Base-by-base conservation (phyloP, 768 basidiomycete species). In the Gymnopilus junonius region DNA sequence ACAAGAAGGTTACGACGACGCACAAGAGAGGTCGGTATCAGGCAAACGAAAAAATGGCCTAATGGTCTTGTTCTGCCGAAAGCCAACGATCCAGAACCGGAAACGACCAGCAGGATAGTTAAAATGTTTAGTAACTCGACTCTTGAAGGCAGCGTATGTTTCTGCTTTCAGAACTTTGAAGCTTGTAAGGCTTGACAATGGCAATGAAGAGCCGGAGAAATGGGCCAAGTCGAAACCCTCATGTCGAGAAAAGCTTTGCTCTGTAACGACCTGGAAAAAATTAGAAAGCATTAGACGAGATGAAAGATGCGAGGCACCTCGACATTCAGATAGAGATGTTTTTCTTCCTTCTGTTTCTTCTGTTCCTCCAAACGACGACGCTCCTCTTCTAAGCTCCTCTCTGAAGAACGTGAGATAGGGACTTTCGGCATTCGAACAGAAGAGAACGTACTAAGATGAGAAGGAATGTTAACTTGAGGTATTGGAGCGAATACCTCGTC, bases 401-500 rank as follows among this genome's bases (percentile, higher is more conserved):
- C 40, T 42, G 8, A 20, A 42, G 6, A 42, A 2, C 21, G 40
- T 42, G 8, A 42, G 40, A 42, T n/a, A 8, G 7, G 21, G 15
- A 20, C 17, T 20, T 7, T 42, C 2, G 2, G 4, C n/a, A n/a
- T n/a, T 42, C 7, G 40, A 42, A 42, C 8, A 20, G 21, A 14
- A 37, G 35, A 29, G 27, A 14, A 81, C 94, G 70, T 74, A 95
- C 97, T 96, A 55, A 99, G 78, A 76, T 99, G 97, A 29, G 94
- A 76, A 7, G 97, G 97, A 7, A 96, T 99, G 70, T 98, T 96
- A 69, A 89, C 90, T 66, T 94, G 93, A 45, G 87, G 89, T 79
- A 97, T 97, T 0, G 96, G 92, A 37, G 92, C 87, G 60, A 99
- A 78, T 14, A 98, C 87, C 64, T 96, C 94, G 68, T 91, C 86